Evolutionary conservation across 139 green algal genomes (phyloP), one percentile per base, ranked within the genome.

Genomic region (Penium margaritaceum): DNA sequence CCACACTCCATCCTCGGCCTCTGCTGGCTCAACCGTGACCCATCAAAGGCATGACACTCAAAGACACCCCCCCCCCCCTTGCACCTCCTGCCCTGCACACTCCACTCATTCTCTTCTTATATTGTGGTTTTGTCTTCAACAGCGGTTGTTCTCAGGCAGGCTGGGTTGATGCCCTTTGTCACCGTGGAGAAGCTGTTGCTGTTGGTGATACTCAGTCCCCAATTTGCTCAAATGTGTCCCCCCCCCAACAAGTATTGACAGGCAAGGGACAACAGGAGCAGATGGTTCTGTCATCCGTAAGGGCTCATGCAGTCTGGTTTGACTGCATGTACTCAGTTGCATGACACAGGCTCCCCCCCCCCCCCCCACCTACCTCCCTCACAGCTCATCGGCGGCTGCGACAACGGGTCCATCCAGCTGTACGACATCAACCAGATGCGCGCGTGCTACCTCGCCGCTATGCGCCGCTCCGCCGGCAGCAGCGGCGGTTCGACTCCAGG

Each of bases 321-420:
- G n/a, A n/a, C n/a, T n/a, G n/a, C n/a, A n/a, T n/a, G n/a, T n/a
- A n/a, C n/a, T n/a, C n/a, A n/a, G n/a, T n/a, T n/a, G n/a, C n/a
- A n/a, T n/a, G n/a, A n/a, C n/a, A n/a, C n/a, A n/a, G n/a, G n/a
- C n/a, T n/a, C n/a, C n/a, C n/a, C n/a, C n/a, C n/a, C n/a, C n/a
- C n/a, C n/a, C n/a, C 58, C n/a, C 58, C 51, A 34, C 17, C 7
- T 61, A 35, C n/a, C 44, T 62, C 7, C 21, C 44, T 61, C 41
- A 15, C 62, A 77, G 68, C 51, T 80, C 19, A 81, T 82, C 14
- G 75, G 72, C 1, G 75, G 75, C 12, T 64, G 38, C 14, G 75
- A 81, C 44, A 80, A 80, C 37, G 75, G 75, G 29, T 57, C 68
- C 35, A 81, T 81, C 29, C 75, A 77, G 62, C 68, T 81, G 37